Evolutionary conservation across 495 filamentous ascomycete species (phyloP).

Genomic region (Terfezia boudieri): DNA sequence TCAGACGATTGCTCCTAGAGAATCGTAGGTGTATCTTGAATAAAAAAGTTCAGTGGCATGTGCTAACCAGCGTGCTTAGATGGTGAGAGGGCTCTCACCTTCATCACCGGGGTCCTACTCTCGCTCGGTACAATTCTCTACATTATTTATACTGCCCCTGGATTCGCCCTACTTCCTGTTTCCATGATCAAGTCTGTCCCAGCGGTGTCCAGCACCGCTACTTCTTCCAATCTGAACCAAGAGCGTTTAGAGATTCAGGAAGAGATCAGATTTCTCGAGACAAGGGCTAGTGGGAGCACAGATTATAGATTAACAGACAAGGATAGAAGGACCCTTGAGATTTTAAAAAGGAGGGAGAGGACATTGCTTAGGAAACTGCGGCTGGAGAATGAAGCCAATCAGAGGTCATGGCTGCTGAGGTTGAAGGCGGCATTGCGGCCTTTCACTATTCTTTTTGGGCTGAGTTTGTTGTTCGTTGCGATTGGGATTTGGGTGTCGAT

Average conservation of each 20-base stretch:
- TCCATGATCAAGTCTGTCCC: constrained; percentile 78
- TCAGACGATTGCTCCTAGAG: constrained; percentile 59
- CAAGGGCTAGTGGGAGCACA: constrained; percentile 73
- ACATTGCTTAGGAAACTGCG: constrained; percentile 64
- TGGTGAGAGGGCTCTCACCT: constrained; percentile 79
- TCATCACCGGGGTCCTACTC: constrained; percentile 64
- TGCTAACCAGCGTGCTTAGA: constrained; percentile 24
- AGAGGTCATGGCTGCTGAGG: not conserved
- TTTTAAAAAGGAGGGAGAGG: constrained; percentile 67
- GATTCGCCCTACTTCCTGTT: constrained; percentile 72
- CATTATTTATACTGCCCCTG: constrained; percentile 66
- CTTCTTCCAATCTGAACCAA: constrained; percentile 24
- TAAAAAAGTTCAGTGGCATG: not conserved
- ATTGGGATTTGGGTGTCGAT: constrained; percentile 69
- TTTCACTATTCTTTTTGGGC: constrained; percentile 64
- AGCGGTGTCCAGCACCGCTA: constrained; percentile 45
- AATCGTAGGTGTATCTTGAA: constrained; percentile 36
- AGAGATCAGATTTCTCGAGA: constrained; percentile 50
- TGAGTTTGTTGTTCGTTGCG: constrained; percentile 46
- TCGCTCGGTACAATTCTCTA: constrained; percentile 69
- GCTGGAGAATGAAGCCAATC: not conserved
- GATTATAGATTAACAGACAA: constrained; percentile 44
- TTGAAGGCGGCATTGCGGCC: constrained; percentile 33
- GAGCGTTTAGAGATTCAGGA: constrained; percentile 39
- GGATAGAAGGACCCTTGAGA: constrained; percentile 70